These are phyloP conservation scores for Suillus alpinus DNA, from an alignment of 768 basidiomycete species.

Conservation along the genomic window DNA sequence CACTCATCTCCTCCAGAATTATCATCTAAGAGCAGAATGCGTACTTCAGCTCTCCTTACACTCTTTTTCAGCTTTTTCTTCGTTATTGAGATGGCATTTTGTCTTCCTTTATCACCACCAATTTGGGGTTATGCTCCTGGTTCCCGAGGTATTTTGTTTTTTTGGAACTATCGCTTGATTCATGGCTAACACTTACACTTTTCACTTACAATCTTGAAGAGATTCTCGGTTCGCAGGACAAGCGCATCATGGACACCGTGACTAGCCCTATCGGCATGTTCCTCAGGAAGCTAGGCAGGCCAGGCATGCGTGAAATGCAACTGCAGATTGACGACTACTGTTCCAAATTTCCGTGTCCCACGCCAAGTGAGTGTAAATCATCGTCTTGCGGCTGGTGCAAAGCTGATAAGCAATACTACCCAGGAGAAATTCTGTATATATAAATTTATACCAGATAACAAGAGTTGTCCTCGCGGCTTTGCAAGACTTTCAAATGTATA, in stretches of 20 bases:
- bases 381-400: background rate
- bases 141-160: background rate
- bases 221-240: background rate
- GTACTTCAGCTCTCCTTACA: background rate
- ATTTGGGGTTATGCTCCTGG: background rate
- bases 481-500: background rate
- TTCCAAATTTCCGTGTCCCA: background rate
- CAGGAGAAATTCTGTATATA: background rate
- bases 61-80: slow-evolving; percentile 1
- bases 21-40: slow-evolving; percentile 3
- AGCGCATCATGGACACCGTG: background rate
- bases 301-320: background rate
- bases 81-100: background rate
- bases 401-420: background rate
- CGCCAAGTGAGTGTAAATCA: background rate
- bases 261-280: background rate
- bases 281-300: background rate
- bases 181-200: background rate
- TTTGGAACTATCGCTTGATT: background rate
- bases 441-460: too few species aligned
- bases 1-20: background rate
- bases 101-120: background rate
- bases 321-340: background rate
- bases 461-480: too few species aligned
- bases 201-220: background rate